Evolutionary conservation across 306 rosid species (phyloP), one percentile per base, ranked within the genome.

Genomic region (Datisca glomerata): DNA sequence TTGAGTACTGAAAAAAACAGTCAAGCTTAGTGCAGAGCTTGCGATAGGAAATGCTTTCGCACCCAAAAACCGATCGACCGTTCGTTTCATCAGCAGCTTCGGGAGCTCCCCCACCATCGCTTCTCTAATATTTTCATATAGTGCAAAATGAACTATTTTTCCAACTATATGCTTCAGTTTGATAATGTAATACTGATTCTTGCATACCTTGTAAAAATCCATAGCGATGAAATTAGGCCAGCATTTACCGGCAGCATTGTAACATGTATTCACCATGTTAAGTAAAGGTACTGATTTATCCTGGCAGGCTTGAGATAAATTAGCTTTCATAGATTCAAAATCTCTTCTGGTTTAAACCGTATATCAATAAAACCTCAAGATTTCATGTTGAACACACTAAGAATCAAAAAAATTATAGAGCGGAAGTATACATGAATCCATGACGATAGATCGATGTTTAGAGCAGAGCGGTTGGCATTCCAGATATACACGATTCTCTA

Each of bases 171-270:
- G n/a, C n/a, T n/a, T n/a, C n/a, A 35, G 4, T 4, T 40, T 13
- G 12, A 41, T 27, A 18, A 41, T 4, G 42, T 1, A 13, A 49
- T 3, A 20, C 4, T 18, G 13, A 18, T 6, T 24, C 20, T 11
- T 22, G 46, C 44, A 2, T 18, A 86, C 96, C 94, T 73, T 70
- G 75, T 78, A 75, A 67, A 70, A 86, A 56, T 86, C 94, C 44
- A 81, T 83, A 15, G 91, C 69, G 46, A 86, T 75, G 70, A 86
- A 86, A 67, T 86, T 86, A 19, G 93, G 73, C 91, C 94, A 78
- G 29, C 91, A 68, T 45, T 78, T 55, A 3, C 75, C 79, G 1
- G 81, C 62, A n/a, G 81, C 91, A 48, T 34, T 46, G 41, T 52
- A 56, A 59, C 91, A 86, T 28, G 96, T 81, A 44, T 63, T 68